Conservation (phyloP, 2,329 filamentous ascomycete genomes). For the Alternaria solani region DNA sequence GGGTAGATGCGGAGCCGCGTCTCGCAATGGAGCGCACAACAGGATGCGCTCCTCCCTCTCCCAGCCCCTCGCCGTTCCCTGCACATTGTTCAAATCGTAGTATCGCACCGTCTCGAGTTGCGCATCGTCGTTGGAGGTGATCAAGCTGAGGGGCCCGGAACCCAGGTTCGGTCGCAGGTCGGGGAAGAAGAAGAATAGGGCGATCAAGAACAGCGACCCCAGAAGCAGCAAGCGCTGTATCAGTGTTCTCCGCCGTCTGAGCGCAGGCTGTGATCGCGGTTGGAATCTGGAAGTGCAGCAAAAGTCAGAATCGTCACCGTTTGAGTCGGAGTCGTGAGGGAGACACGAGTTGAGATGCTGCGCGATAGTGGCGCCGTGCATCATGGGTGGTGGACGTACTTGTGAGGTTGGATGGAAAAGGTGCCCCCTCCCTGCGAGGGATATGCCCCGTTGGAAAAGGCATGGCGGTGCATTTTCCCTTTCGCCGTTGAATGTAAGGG, state of each 20-base stretch:
- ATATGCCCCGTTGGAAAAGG: constrained; percentile 83
- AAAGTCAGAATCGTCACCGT: constrained; percentile 42
- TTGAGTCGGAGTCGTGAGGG: constrained; percentile 26
- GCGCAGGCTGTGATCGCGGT: constrained; percentile 77
- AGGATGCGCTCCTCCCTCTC: constrained; percentile 95
- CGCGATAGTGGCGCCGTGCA: constrained; percentile 31
- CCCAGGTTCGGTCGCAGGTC: constrained; percentile 72
- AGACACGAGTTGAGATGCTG: constrained; percentile 26
- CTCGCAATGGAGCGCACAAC: constrained; percentile 90
- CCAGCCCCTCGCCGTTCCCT: constrained; percentile 92
- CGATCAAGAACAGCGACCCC: constrained; percentile 64
- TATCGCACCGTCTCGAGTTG: constrained; percentile 95
- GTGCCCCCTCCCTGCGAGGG: constrained; percentile 71
- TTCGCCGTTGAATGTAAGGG: constrained; percentile 65
- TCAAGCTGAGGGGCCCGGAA: constrained; percentile 71
- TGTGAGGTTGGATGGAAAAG: constrained; percentile 88
- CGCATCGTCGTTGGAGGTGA: constrained; percentile 72
- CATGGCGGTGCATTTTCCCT: constrained; percentile 86
- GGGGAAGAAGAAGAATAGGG: constrained; percentile 77
- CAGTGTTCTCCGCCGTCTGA: constrained; percentile 76
- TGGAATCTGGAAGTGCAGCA: constrained; percentile 71
- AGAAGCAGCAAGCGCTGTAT: constrained; percentile 71
- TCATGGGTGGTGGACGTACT: constrained; percentile 63
- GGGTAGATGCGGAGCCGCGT: constrained; percentile 87
- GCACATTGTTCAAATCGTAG: constrained; percentile 91